A percentile compares a stretch with the other conserved stretches of the same genome.
These are phyloP conservation scores for Mesotaenium endlicherianum DNA, from an alignment of 139 green algal genomes.

Conservation along the genomic window DNA sequence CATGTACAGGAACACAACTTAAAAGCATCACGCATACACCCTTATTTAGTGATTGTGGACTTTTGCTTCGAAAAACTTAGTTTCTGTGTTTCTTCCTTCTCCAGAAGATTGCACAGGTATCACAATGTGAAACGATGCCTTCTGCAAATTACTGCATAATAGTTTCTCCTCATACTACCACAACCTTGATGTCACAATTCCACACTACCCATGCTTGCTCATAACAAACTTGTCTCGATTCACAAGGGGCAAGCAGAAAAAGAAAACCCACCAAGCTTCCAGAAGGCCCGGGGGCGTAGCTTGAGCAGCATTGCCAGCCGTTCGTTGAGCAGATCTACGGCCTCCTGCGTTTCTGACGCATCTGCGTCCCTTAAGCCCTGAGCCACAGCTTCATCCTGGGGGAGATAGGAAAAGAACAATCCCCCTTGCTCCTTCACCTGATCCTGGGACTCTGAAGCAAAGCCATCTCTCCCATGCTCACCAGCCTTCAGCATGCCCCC, in stretches of 20 bases:
- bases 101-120: background rate
- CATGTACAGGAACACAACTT: too few species aligned
- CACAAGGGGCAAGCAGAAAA: background rate
- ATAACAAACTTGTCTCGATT: background rate
- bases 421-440: background rate
- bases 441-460: too few species aligned
- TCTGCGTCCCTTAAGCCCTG: background rate
- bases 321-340: constrained; percentile 55
- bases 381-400: constrained; percentile 16
- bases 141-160: background rate
- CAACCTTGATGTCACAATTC: background rate
- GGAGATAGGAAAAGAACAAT: constrained; percentile 28
- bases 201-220: background rate
- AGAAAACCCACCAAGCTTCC: constrained; percentile 31
- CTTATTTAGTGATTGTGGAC: too few species aligned
- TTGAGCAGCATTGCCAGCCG: constrained; percentile 59
- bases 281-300: constrained; percentile 56
- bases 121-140: background rate
- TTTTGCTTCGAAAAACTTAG: too few species aligned
- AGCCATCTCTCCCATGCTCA: too few species aligned
- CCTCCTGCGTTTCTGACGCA: constrained; percentile 27
- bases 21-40: too few species aligned
- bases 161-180: background rate
- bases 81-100: too few species aligned
- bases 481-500: too few species aligned